Percentiles rank a stretch among this genome's conserved stretches.
These are phyloP conservation scores for Populus alba DNA, from an alignment of 345 rosid genomes.

Conservation along the genomic window DNA sequence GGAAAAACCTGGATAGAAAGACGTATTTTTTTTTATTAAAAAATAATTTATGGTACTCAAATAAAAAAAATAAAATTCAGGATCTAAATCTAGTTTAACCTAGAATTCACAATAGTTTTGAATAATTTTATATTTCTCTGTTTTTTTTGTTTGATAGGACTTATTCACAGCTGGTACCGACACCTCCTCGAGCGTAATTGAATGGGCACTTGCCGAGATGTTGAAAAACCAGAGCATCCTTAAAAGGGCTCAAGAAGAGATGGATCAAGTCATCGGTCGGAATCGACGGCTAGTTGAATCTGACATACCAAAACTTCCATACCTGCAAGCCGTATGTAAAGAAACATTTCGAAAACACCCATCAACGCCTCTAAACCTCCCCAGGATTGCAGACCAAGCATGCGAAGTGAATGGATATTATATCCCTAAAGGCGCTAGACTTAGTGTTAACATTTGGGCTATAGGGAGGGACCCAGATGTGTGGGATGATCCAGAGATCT, in stretches of 20 bases:
- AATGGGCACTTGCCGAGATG: conserved; percentile 58
- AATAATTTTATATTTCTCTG: no score
- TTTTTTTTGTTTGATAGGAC: conserved; percentile 28
- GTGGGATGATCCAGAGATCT: conserved; percentile 49
- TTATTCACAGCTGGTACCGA: conserved; percentile 64
- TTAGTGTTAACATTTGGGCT: conserved; percentile 60
- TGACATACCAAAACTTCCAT: conserved; percentile 48
- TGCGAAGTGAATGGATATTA: conserved; percentile 49
- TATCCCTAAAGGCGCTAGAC: conserved; percentile 41
- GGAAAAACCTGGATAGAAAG: no score
- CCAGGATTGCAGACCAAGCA: conserved; percentile 37
- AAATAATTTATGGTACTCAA: no score
- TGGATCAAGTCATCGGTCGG: conserved; percentile 59
- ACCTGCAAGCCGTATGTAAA: conserved; percentile 53
- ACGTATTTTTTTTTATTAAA: no score
- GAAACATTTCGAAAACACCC: conserved; percentile 59
- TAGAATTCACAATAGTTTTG: no score
- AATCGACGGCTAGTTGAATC: conserved; percentile 48
- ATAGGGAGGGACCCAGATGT: conserved; percentile 55
- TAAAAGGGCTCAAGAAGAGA: conserved; percentile 49
- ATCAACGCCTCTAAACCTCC: conserved; percentile 51
- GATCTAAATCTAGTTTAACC: no score
- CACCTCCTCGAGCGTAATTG: conserved; percentile 57
- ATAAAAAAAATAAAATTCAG: no score
- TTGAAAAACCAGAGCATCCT: conserved; percentile 39